Evolutionary conservation across 1,284 basidiomycete species (phyloP).

Genomic region (Polyporus tsugae): DNA sequence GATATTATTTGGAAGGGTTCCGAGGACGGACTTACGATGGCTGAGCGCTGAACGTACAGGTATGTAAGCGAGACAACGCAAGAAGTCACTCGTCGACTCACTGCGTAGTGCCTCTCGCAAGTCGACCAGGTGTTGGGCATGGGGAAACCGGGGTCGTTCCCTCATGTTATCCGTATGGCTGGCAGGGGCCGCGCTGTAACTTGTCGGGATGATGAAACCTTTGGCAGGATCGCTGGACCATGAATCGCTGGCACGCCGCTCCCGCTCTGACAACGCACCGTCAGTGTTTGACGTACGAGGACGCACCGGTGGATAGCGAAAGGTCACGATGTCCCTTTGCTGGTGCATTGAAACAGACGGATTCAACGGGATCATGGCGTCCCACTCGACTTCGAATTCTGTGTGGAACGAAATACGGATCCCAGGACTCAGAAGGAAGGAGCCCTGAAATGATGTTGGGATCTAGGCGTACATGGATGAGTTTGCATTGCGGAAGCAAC

Average conservation of each 20-base stretch:
- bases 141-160: background rate
- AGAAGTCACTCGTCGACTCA: no score
- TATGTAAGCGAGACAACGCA: no score
- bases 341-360: background rate
- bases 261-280: background rate
- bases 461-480: no score
- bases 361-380: no score
- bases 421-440: background rate
- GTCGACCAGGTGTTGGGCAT: background rate
- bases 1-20: no score
- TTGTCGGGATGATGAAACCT: background rate
- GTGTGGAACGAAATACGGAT: background rate
- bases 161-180: background rate
- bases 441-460: no score
- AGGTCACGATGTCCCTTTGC: background rate
- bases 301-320: background rate
- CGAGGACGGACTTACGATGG: no score
- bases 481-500: no score
- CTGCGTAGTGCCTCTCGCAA: background rate
- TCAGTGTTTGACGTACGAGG: background rate
- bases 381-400: background rate
- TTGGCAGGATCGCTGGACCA: background rate
- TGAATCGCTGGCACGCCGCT: background rate
- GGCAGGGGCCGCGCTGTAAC: no score
- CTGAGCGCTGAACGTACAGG: no score